Conservation (phyloP, 75 land plant species). For the Pinus tabuliformis region DNA sequence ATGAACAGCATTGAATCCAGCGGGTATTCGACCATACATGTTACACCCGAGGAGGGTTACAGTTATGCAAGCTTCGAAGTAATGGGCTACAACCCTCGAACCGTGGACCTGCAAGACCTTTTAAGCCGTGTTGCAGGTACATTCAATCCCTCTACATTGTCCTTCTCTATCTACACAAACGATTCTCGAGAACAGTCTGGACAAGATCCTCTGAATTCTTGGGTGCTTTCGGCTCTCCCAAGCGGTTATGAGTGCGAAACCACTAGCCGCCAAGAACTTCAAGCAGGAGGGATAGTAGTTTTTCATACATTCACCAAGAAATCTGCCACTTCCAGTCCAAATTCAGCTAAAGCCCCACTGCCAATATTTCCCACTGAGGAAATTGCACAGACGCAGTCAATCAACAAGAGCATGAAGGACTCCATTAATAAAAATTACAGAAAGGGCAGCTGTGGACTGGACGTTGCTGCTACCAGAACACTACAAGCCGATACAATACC, state of each 20-base stretch:
- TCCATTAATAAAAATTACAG: too few species aligned
- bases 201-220: not conserved
- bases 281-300: constrained; percentile 14
- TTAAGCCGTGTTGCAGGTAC: constrained; percentile 10
- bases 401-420: too few species aligned
- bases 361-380: too few species aligned
- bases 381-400: too few species aligned
- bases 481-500: too few species aligned
- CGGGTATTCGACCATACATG: constrained; percentile 20
- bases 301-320: constrained; percentile 24
- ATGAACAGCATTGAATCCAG: constrained; percentile 17
- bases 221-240: not conserved
- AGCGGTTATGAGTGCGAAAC: constrained; percentile 12
- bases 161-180: constrained; percentile 22
- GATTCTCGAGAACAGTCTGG: not conserved
- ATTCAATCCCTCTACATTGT: constrained; percentile 15
- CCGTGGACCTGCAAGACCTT: constrained; percentile 11
- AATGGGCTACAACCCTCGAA: constrained; percentile 17
- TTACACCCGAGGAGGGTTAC: constrained; percentile 25
- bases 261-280: constrained; percentile 8
- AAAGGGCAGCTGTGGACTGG: too few species aligned
- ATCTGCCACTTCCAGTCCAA: too few species aligned
- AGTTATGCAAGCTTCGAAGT: constrained; percentile 29
- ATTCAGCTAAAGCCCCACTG: too few species aligned
- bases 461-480: too few species aligned